Evolutionary conservation across 331 rosid genomes (phyloP).

Genomic region (Pyracantha coccinea): DNA sequence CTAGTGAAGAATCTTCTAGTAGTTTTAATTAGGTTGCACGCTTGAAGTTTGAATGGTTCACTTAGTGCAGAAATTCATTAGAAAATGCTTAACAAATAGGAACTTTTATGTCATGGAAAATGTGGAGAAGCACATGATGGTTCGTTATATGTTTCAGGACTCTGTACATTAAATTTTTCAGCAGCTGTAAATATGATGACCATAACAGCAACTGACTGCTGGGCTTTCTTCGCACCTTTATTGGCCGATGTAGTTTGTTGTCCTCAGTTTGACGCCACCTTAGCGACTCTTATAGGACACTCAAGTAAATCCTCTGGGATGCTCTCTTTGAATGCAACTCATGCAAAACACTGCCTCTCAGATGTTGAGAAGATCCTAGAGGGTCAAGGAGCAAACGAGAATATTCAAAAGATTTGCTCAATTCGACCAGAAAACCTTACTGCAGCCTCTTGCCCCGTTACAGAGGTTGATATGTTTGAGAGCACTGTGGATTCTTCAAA

Average conservation of each 20-base stretch:
- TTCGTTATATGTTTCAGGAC: constrained; percentile 34
- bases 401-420: constrained; percentile 40
- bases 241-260: constrained; percentile 65
- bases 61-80: not conserved
- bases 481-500: constrained; percentile 43
- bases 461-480: constrained; percentile 41
- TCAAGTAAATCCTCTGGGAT: constrained; percentile 49
- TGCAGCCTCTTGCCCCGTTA: constrained; percentile 47
- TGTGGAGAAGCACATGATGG: not conserved
- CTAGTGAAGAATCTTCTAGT: not conserved
- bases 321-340: constrained; percentile 45
- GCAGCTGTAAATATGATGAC: constrained; percentile 28
- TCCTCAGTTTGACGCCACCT: constrained; percentile 53
- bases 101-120: not conserved
- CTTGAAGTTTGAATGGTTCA: not conserved
- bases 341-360: constrained; percentile 53
- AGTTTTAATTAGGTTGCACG: not conserved
- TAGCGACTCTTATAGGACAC: constrained; percentile 47
- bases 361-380: constrained; percentile 45
- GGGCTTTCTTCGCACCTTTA: constrained; percentile 60
- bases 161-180: constrained; percentile 42
- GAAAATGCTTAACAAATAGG: not conserved
- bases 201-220: constrained; percentile 55
- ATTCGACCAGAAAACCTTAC: constrained; percentile 43
- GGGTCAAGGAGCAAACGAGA: constrained; percentile 50